Conservation (phyloP, 164 flowering plant species). For the Macadamia tetraphylla region DNA sequence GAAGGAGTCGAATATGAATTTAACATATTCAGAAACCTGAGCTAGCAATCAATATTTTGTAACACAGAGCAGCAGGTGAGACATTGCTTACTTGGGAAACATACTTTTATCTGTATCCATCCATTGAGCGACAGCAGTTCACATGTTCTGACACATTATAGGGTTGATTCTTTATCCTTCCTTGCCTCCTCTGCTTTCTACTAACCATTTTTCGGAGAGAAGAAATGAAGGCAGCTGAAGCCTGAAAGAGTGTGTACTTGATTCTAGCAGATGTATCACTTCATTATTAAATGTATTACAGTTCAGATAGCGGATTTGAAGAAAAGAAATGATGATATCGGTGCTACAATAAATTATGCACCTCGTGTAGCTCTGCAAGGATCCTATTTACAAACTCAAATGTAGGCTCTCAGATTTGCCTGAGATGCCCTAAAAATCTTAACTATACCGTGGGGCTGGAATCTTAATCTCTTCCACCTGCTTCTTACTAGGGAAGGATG, state of each 20-base stretch:
- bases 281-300: neutral
- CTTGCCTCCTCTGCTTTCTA: too few species aligned
- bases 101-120: neutral
- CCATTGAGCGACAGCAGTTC: neutral
- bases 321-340: neutral
- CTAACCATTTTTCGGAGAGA: too few species aligned
- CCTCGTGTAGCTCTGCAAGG: too few species aligned
- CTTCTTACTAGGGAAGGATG: slow-evolving; percentile 48
- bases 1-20: too few species aligned
- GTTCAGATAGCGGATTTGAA: neutral
- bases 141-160: neutral
- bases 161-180: too few species aligned
- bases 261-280: neutral
- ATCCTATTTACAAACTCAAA: neutral
- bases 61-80: neutral
- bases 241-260: neutral
- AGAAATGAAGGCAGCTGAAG: too few species aligned
- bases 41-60: neutral
- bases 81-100: neutral
- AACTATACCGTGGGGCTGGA: slow-evolving; percentile 27
- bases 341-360: too few species aligned
- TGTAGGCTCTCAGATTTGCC: neutral
- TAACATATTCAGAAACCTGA: neutral
- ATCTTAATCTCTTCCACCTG: slow-evolving; percentile 63
- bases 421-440: slow-evolving; percentile 16